Base-by-base conservation (phyloP, 108 stramenopile genomes). In the Stephanodiscus triporus region DNA sequence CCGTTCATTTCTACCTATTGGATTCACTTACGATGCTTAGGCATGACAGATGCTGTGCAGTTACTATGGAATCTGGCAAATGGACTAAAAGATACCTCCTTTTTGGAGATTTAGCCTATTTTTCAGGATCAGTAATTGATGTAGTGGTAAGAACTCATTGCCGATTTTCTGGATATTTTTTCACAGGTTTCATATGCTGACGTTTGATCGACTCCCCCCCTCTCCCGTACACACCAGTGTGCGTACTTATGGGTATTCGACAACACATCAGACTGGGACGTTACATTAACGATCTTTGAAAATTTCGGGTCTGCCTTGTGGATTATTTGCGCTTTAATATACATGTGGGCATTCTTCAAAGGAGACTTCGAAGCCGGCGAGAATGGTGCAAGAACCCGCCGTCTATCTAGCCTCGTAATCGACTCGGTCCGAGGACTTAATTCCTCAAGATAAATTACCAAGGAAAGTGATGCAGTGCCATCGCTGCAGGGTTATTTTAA, bases 1-100 rank as follows among this genome's bases (percentile, higher is more conserved):
- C 72, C 19, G 64, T 73, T 20, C 72, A 73, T 55, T 65, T 65
- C 29, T 73, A 40, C 27, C 16, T 73, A n/a, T 23, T 65, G 34
- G 64, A 73, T 49, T 42, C 58, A 3, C 29, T 73, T 2, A 30
- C 50, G 14, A 9, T 73, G 27, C 19, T 73, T 37, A 27, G 53
- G 49, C 63, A 73, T 16, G 19, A 54, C 29, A 11, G 36, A 20
- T 45, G 43, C 43, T 45, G 43, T 45, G 43, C 16, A 14, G 24
- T 66, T 26, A 19, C 34, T 27, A 19, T 64, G 63, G 50, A 65
- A 23, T 63, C 22, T 36, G 9, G 26, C 38, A 66, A 29, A 19
- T 53, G 72, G 49, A 45, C 36, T 10, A 54, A 34, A 14, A 10
- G 30, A 3, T 32, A 38, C 9, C 29, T 49, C 16, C 16, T 65